A percentile compares a stretch with the other conserved stretches of the same genome.
Conservation (phyloP, 305 asterid genomes). For the Fraxinus velutina region DNA sequence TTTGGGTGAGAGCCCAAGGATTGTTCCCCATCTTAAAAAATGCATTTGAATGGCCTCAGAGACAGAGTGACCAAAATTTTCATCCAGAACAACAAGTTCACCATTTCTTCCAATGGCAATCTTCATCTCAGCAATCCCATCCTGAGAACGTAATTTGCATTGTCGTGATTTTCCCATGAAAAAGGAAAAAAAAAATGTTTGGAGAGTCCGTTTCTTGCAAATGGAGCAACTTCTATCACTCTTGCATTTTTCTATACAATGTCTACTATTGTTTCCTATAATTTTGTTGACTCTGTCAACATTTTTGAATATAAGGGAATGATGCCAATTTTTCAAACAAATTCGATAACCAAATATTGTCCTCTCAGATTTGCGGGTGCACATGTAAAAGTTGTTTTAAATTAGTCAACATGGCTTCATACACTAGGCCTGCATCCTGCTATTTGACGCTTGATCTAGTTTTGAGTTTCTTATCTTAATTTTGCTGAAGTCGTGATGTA, state of each 20-base stretch:
- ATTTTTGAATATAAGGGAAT: background rate
- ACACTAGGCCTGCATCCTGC: background rate
- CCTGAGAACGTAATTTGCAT: background rate
- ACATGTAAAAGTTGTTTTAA: background rate
- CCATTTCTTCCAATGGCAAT: background rate
- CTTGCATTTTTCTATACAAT: background rate
- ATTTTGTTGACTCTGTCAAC: background rate
- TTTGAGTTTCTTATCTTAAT: background rate
- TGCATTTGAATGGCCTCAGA: slow-evolving; percentile 25
- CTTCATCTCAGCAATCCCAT: background rate
- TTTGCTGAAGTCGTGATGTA: background rate
- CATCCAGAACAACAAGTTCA: slow-evolving; percentile 63
- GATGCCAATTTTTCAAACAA: background rate
- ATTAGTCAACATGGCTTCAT: background rate
- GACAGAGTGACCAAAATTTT: slow-evolving; percentile 24
- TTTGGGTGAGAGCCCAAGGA: slow-evolving; percentile 90
- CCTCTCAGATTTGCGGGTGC: background rate
- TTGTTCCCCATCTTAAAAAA: slow-evolving; percentile 80
- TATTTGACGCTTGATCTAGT: slow-evolving; percentile 1
- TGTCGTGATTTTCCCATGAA: background rate
- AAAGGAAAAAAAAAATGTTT: background rate
- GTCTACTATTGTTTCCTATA: background rate
- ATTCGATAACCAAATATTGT: background rate
- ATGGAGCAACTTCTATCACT: background rate
- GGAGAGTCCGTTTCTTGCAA: background rate